Evolutionary conservation across 176 grass and related monocot species (phyloP), one percentile per base, ranked within the genome.

Genomic region (Triticum dicoccoides): DNA sequence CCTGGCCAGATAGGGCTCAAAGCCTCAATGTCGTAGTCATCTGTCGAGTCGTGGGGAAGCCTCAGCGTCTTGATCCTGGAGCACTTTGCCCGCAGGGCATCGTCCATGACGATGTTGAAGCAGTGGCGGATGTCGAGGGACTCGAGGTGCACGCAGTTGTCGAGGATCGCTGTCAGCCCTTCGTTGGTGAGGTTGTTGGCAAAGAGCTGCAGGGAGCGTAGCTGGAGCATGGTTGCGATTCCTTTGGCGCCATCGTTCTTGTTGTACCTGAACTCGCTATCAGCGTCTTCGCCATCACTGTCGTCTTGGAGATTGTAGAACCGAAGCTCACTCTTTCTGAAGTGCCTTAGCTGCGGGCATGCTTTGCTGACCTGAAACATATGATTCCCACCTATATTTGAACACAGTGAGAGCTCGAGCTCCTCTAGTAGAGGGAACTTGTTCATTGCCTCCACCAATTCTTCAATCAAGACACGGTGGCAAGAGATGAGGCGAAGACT

Each of bases 391-490:
- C 47, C 25, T 3, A 34, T 38, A 5, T 71, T 63, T 47, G 4
- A 17, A 20, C 8, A 52, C 3, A 9, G 15, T 45, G 42, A 30
- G 5, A 82, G 25, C 64, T 29, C 63, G 2, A 69, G 64, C 10
- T 82, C 80, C 42, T 69, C 80, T 5, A 82, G 80, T 44, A 67
- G 10, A 30, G 72, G 42, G 11, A 75, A 29, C 72, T 75, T 75
- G 12, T 51, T 49, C 2, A 75, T 29, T 42, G 44, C 72, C 72
- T 75, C 42, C 27, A 17, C 24, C 1, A 75, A 75, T 17, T 51
- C 72, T 6, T 49, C 47, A 49, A 49, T 15, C 1, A 9, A 9
- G 24, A 75, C 14, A 75, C 47, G 38, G 23, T 75, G 13, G 8
- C 72, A 75, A 51, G 72, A 12, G 27, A 75, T 75, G 42, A 75